Base-by-base conservation (phyloP, 805 yeast genomes). In the Barnettozyma californica region DNA sequence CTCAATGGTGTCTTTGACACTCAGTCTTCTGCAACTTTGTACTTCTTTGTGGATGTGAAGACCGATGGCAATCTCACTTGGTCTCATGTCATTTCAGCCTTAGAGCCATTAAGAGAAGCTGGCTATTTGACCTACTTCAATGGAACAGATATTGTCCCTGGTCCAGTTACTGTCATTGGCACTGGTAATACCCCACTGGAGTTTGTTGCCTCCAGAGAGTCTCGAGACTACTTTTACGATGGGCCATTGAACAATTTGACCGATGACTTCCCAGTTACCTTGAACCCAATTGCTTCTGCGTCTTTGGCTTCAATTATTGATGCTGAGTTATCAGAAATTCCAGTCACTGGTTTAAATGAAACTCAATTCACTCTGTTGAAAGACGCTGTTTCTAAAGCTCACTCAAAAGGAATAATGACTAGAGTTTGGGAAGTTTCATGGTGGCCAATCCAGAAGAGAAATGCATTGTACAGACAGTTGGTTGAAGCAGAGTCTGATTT, bases 361-460 rank as follows among this genome's bases (percentile, higher is more conserved):
- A 58, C 57, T 1, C 80, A 78, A 52, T 53, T 58, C 11, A 52
- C 48, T 8, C 52, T 51, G 19, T 64, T 78, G 39, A 68, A 69
- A 20, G 44, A 29, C 2, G 45, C 48, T 16, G 57, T 68, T 13
- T 51, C 55, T 2, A 40, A 52, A 9, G 84, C 87, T 2, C 88
- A 84, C 54, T 56, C 63, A 3, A 52, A 63, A 43, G 78, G 79
- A 11, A 61, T 83, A 38, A 69, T 71, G 55, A 81, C 90, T 0
- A 68, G 94, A 51, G 66, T 84, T 36, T 85, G 94, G 92, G 91
- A 83, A 26, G 81, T 80, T 14, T 78, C 86, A 1, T 73, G 74
- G 58, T 86, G 91, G 91, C 92, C 94, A 9, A 64, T 67, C 2
- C 53, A 60, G 19, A 63, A 69, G 35, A 71, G 78, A 52, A 62